Base-by-base conservation (phyloP, 1,284 basidiomycete species). In the Cutaneotrichosporon sp. region DNA sequence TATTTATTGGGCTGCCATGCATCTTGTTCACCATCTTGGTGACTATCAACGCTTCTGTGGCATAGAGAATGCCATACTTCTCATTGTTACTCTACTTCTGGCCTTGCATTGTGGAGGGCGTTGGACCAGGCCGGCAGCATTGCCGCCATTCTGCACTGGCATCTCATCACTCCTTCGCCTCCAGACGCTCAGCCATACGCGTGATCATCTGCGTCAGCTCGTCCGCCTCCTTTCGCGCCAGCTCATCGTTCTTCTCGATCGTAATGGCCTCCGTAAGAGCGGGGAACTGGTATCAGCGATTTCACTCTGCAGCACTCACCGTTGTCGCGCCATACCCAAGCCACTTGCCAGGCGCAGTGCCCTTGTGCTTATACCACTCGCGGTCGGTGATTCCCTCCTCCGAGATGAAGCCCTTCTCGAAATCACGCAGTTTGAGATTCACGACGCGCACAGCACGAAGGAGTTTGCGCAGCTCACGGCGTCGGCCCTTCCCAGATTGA, bases 261-360 rank as follows among this genome's bases (percentile, higher is more conserved):
- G 82, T 80, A 54, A 92, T 78, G 5, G 88, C 84, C 69, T 93
- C 90, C 2, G 85, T 88, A 39, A 93, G 76, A 16, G 82, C 87
- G 7, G 90, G 91, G 66, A 93, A 80, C 57, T 53, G 55, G 41
- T 1, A 46, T 57, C 34, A 35, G 41, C 38, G 25, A 32, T 26
- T 31, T 33, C 41, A 2, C 25, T 14, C 19, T 4, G 12, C 5
- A 14, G 10, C 22, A 63, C 67, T 57, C 51, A 68, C 68, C 20
- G 71, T 73, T 6, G 71, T 75, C 5, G 73, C 88, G 27, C 89
- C 90, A 66, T 94, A 93, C 4, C 90, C 88, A 26, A 90, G 80
- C 84, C 87, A 92, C 65, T 87, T 85, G 24, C 91, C 92, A 7
- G 93, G 92, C 5, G 90, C 88, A 32, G 92, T 88, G 35, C 82